These are phyloP conservation scores for Pseudonectria buxi DNA, from an alignment of 2,329 filamentous ascomycete species.

Conservation along the genomic window DNA sequence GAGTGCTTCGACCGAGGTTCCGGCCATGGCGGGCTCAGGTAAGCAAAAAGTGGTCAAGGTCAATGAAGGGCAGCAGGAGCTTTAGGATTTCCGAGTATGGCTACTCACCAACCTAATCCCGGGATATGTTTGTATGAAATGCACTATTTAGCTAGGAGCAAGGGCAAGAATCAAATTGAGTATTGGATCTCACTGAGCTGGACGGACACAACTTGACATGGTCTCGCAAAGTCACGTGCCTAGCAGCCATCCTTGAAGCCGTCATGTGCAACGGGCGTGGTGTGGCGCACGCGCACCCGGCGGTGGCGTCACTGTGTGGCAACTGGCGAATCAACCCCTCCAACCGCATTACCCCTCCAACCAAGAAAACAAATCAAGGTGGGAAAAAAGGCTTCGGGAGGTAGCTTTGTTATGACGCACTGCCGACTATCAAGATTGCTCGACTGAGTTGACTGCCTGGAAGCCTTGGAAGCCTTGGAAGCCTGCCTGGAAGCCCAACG, in stretches of 20 bases:
- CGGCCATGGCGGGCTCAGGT: slow-evolving; percentile 2
- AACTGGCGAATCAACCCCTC: slow-evolving; percentile 10
- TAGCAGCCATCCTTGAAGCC: no score
- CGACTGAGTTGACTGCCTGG: neutral
- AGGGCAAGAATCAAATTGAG: no score
- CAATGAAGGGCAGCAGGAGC: slow-evolving; percentile 6
- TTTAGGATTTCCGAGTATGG: no score
- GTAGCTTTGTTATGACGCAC: slow-evolving; percentile 22
- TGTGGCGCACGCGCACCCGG: slow-evolving; percentile 2
- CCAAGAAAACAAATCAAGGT: slow-evolving; percentile 5
- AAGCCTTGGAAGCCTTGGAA: neutral
- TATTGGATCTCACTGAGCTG: no score
- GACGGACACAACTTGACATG: no score
- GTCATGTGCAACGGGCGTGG: no score
- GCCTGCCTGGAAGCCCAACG: no score
- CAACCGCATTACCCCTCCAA: slow-evolving; percentile 21
- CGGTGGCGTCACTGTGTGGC: slow-evolving; percentile 10
- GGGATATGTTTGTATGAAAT: no score
- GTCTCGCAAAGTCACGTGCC: no score
- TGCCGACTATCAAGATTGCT: no score
- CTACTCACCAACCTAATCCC: no score
- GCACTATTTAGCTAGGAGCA: no score
- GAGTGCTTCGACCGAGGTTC: slow-evolving; percentile 6
- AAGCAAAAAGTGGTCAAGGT: slow-evolving; percentile 1
- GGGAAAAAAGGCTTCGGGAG: slow-evolving; percentile 12